A percentile compares a stretch with the other conserved stretches of the same genome.
These are phyloP conservation scores for Lolium multiflorum DNA, from an alignment of 176 grass and related monocot genomes.

Conservation along the genomic window DNA sequence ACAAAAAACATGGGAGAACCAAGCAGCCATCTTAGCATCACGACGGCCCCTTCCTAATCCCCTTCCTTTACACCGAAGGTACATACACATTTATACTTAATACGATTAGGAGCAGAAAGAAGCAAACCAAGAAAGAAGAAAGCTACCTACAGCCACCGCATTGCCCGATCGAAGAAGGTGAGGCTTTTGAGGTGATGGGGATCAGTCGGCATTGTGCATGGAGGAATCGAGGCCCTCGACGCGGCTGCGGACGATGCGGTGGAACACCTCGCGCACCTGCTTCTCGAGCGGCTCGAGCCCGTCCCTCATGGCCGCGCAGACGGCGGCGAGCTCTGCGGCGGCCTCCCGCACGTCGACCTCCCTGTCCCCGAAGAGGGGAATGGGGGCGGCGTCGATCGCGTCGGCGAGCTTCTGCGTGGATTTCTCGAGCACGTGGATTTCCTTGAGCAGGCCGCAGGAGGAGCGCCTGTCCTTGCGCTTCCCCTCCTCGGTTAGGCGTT, in stretches of 20 bases:
- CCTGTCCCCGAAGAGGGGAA: constrained; percentile 72
- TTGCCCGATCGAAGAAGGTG: constrained; percentile 38
- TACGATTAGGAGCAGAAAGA: constrained; percentile 23
- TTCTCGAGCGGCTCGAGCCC: constrained; percentile 82
- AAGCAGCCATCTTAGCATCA: constrained; percentile 54
- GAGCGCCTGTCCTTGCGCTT: constrained; percentile 88
- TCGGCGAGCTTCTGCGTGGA: constrained; percentile 70
- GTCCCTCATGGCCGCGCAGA: constrained; percentile 67
- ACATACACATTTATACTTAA: constrained; percentile 46
- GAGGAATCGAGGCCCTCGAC: constrained; percentile 86
- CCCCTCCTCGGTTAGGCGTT: constrained; percentile 80
- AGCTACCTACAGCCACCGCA: constrained; percentile 51
- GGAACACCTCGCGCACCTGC: constrained; percentile 93
- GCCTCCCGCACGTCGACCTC: constrained; percentile 60
- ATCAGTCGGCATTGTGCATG: constrained; percentile 73
- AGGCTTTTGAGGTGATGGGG: neutral
- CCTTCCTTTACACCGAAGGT: constrained; percentile 57
- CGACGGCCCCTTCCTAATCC: constrained; percentile 51
- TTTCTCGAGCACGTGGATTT: constrained; percentile 76
- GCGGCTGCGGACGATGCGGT: constrained; percentile 88
- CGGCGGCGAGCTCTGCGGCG: constrained; percentile 62
- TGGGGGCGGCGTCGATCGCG: constrained; percentile 55
- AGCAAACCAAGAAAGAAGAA: constrained; percentile 48
- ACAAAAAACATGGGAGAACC: constrained; percentile 47
- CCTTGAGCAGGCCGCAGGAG: constrained; percentile 72